These are phyloP conservation scores for Globisporangium yorkense DNA, from an alignment of 352 stramenopile genomes.

Conservation along the genomic window DNA sequence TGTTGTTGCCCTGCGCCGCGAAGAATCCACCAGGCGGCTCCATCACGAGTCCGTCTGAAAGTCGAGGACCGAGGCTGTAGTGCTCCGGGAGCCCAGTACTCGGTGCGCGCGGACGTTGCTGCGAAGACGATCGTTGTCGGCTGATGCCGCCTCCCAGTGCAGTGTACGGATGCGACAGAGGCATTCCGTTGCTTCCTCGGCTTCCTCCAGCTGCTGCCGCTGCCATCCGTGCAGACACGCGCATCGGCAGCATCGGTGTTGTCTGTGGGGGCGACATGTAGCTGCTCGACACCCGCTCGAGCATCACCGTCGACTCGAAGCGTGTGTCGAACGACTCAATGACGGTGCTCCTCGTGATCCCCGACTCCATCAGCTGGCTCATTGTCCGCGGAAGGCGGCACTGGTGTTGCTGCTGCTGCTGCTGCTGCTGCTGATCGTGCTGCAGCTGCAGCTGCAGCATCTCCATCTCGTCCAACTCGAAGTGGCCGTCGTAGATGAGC, in stretches of 20 bases:
- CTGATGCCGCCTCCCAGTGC: background rate
- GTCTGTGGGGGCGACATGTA: slow-evolving; percentile 9
- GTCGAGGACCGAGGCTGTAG: slow-evolving; percentile 19
- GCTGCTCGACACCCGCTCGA: slow-evolving; percentile 15
- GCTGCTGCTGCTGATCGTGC: background rate
- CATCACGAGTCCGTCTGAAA: slow-evolving; percentile 44
- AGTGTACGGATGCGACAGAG: background rate
- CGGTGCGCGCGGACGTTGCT: slow-evolving; percentile 15
- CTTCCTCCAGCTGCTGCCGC: background rate
- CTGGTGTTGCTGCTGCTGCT: background rate
- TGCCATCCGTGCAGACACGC: slow-evolving; percentile 11
- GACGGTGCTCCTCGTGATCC: slow-evolving; percentile 39
- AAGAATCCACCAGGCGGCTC: slow-evolving; percentile 22
- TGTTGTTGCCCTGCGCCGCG: slow-evolving; percentile 1
- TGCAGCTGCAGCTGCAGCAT: slow-evolving; percentile 34
- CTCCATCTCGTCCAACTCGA: slow-evolving; percentile 28
- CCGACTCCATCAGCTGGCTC: slow-evolving; percentile 34
- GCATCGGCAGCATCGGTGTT: slow-evolving; percentile 10
- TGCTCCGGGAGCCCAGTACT: slow-evolving; percentile 18
- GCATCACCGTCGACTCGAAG: slow-evolving; percentile 16
- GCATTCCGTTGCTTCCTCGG: background rate
- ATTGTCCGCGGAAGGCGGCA: background rate
- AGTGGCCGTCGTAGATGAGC: slow-evolving; percentile 55
- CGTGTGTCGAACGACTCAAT: slow-evolving; percentile 42
- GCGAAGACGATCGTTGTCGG: slow-evolving; percentile 6